Percentiles rank a stretch among this genome's conserved stretches.
phyloP scores from a whole-genome alignment of 2,329 filamentous ascomycete genomes.

The Colletotrichum caudatum region DNA sequence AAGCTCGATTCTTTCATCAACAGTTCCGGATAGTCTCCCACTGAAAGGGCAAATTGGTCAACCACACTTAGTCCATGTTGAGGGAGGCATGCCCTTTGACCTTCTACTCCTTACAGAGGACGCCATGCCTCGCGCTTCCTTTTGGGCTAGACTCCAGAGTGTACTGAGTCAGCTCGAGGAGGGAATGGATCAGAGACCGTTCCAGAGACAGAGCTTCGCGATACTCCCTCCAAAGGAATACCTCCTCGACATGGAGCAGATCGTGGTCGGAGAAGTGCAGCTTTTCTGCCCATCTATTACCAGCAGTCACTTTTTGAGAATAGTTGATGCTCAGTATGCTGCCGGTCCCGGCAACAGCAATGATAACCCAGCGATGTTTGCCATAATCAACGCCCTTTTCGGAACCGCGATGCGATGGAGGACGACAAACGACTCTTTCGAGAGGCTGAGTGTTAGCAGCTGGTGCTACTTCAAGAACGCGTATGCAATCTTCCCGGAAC shows the following conservation, averaged over 20 bases:
- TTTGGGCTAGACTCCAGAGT: neutral
- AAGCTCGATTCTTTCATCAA: neutral
- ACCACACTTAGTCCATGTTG: neutral
- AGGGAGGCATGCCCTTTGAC: neutral
- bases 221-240: slow-evolving; percentile 19
- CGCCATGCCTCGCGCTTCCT: neutral
- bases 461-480: slow-evolving; percentile 40
- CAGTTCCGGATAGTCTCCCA: neutral
- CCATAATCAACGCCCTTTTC: slow-evolving; percentile 25
- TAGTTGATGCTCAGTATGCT: slow-evolving; percentile 15
- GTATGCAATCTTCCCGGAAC: slow-evolving; percentile 25
- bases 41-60: neutral
- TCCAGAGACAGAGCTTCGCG: neutral
- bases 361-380: slow-evolving; percentile 20
- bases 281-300: slow-evolving; percentile 26
- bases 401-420: slow-evolving; percentile 24
- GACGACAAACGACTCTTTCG: slow-evolving; percentile 29
- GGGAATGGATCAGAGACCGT: slow-evolving; percentile 3
- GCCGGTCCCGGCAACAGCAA: neutral
- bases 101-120: neutral
- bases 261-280: slow-evolving; percentile 24
- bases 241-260: slow-evolving; percentile 15
- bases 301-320: slow-evolving; percentile 5
- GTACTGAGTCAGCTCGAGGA: slow-evolving; percentile 1
- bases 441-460: slow-evolving; percentile 4